Evolutionary conservation across 768 basidiomycete species (phyloP).

Genomic region (Amanita phalloides): DNA sequence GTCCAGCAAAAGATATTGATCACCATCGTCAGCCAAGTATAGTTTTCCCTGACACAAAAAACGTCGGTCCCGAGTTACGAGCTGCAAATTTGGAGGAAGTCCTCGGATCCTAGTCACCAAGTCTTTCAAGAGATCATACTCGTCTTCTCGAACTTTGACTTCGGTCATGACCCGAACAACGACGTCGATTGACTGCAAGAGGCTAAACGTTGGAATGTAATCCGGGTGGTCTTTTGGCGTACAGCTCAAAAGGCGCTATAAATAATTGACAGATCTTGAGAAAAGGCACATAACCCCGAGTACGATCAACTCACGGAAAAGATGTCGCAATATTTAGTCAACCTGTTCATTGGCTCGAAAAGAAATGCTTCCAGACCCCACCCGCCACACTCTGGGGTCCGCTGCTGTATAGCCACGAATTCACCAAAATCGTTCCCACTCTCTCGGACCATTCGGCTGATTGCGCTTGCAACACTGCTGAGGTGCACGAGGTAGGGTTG

Average conservation of each 20-base stretch:
- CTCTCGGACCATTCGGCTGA: constrained; percentile 39
- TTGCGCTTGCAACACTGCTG: constrained; percentile 42
- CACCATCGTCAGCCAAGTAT: constrained; percentile 15
- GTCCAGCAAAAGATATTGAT: constrained; percentile 18
- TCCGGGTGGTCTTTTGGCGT: constrained; percentile 67
- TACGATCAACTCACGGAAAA: constrained; percentile 49
- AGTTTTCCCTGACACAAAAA: constrained; percentile 62
- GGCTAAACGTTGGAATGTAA: constrained; percentile 55
- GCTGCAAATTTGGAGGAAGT: constrained; percentile 35
- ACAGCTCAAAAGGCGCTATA: constrained; percentile 54
- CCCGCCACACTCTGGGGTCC: constrained; percentile 38
- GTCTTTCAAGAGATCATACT: constrained; percentile 64
- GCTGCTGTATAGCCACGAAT: constrained; percentile 65
- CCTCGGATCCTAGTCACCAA: constrained; percentile 51
- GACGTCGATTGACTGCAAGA: constrained; percentile 55
- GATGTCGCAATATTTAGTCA: constrained; percentile 60
- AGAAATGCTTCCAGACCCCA: constrained; percentile 62
- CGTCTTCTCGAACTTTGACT: constrained; percentile 79
- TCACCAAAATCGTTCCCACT: constrained; percentile 70
- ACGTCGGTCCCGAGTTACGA: constrained; percentile 66
- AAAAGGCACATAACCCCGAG: neutral
- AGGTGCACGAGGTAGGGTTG: constrained; percentile 78
- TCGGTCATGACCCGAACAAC: constrained; percentile 73
- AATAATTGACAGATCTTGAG: constrained; percentile 6
- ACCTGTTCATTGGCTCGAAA: constrained; percentile 63